Percentiles rank a stretch among this genome's conserved stretches.
Evolutionary conservation across 2,329 filamentous ascomycete genomes (phyloP).

Genomic region (Beauveria brongniartii): DNA sequence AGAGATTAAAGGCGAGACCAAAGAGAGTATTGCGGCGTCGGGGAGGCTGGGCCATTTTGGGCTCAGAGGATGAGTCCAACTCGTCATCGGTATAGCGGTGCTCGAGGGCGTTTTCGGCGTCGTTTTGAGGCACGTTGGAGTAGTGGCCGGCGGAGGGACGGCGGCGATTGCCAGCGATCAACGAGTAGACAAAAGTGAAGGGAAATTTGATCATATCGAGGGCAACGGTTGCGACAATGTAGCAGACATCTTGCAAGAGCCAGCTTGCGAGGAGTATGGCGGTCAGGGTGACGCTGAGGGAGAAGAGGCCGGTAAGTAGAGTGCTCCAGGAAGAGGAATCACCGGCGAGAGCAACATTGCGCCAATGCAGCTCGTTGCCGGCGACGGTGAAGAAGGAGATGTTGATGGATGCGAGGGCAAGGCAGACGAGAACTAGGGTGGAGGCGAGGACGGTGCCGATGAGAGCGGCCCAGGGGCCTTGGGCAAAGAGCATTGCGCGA

Average conservation of each 20-base stretch:
- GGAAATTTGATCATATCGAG: conserved; percentile 22
- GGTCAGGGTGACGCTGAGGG: conserved; percentile 16
- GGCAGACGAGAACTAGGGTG: background rate
- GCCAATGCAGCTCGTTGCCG: conserved; percentile 27
- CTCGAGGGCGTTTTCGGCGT: conserved; percentile 15
- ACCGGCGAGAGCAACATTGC: conserved; percentile 23
- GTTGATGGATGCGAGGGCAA: conserved; percentile 18
- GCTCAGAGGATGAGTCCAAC: conserved; percentile 1
- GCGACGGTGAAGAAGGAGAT: conserved; percentile 21
- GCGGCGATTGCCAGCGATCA: background rate
- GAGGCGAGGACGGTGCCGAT: conserved; percentile 1
- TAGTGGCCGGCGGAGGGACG: conserved; percentile 12
- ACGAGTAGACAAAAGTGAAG: conserved; percentile 9
- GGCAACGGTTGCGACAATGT: conserved; percentile 13
- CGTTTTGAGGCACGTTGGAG: conserved; percentile 18
- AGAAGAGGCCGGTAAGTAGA: conserved; percentile 24
- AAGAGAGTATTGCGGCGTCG: background rate
- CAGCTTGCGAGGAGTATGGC: conserved; percentile 16
- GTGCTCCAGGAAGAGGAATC: conserved; percentile 24
- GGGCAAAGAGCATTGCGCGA: conserved; percentile 9
- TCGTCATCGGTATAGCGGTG: conserved; percentile 10
- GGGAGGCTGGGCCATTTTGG: background rate
- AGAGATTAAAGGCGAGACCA: conserved; percentile 10
- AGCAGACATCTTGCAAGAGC: conserved; percentile 20
- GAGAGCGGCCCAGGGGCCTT: background rate